Base-by-base conservation (phyloP, 2,329 filamentous ascomycete genomes). In the Ophiocordyceps camponoti-floridani region DNA sequence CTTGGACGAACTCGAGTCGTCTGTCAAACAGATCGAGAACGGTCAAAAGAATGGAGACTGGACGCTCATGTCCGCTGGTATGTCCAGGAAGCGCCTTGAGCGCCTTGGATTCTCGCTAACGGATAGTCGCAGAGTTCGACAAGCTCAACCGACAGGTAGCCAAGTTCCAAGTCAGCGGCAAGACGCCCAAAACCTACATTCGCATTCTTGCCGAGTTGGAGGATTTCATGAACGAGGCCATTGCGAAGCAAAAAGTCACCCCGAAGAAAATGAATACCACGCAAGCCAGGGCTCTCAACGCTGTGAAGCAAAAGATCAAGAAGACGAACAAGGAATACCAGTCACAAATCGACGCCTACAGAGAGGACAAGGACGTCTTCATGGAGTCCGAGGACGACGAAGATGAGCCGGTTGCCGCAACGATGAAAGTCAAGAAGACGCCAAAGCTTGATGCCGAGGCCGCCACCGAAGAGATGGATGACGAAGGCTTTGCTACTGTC, bases 221-320 rank as follows among this genome's bases (percentile, higher is more conserved):
- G 68, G 88, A 94, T 56, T 78, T 83, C 60, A 84, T 95, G 73
- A 88, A 88, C 60, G 93, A 98, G 70, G 81, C 88, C 23, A 76
- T 94, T 52, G 79, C 87, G 56, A 95, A 95, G 75, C 85, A 94
- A 62, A 98, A 98, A 72, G 84, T 93, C 53, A 84, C 84, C 2
- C 79, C 82, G 50, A 95, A 95, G 78, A 96, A 95, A 75, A 94
- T 96, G 88, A 98, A 94, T 68, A 87, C 88, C 49, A 91, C 82
- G 59, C 93, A 89, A 60, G 83, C 87, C 52, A 85, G 87, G 66
- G 87, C 88, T 57, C 76, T 98, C 58, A 98, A 96, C 63, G 86
- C 88, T 50, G 84, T 96, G 58, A 94, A 95, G 69, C 91, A 98
- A 65, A 88, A 88, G 68, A 86, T 98, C 70, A 88, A 89, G 77